A percentile compares a stretch with the other conserved stretches of the same genome.
These are phyloP conservation scores for Pythium dissotocum DNA, from an alignment of 352 stramenopile species.

Conservation along the genomic window DNA sequence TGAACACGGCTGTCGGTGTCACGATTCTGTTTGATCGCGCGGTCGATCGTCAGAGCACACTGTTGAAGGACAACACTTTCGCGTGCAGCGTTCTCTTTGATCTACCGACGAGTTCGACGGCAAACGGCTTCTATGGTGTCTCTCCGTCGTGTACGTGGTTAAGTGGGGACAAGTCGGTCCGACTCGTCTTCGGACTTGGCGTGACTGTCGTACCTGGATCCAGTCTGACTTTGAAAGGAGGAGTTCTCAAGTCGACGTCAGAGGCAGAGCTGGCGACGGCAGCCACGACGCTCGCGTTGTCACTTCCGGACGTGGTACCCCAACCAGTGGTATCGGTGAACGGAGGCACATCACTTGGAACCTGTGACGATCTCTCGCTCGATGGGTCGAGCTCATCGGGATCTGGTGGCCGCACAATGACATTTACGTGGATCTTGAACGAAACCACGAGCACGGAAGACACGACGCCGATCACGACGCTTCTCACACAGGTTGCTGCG, in stretches of 20 bases:
- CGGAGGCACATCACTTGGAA: conserved; percentile 49
- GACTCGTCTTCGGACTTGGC: conserved; percentile 46
- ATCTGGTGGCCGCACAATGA: conserved; percentile 56
- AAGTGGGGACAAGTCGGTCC: conserved; percentile 40
- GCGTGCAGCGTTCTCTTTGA: conserved; percentile 58
- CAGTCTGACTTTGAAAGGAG: conserved; percentile 38
- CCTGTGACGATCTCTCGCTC: conserved; percentile 59
- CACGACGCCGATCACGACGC: conserved; percentile 26
- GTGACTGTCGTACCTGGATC: conserved; percentile 44
- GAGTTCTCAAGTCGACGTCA: conserved; percentile 53
- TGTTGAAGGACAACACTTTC: conserved; percentile 38
- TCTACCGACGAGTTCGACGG: conserved; percentile 29
- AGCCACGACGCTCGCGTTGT: conserved; percentile 33
- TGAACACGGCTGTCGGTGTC: conserved; percentile 47
- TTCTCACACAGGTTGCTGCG: conserved; percentile 29
- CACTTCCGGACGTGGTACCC: conserved; percentile 40
- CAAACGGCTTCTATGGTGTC: conserved; percentile 41
- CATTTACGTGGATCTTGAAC: conserved; percentile 50
- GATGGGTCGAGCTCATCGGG: conserved; percentile 55
- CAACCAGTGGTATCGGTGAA: conserved; percentile 46
- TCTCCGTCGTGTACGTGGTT: conserved; percentile 50
- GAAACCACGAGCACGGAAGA: conserved; percentile 22
- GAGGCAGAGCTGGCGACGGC: conserved; percentile 40
- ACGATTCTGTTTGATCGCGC: conserved; percentile 49
- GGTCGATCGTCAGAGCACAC: conserved; percentile 37